These are phyloP conservation scores for Dactylonectria macrodidyma DNA, from an alignment of 2,329 filamentous ascomycete species.

Conservation along the genomic window DNA sequence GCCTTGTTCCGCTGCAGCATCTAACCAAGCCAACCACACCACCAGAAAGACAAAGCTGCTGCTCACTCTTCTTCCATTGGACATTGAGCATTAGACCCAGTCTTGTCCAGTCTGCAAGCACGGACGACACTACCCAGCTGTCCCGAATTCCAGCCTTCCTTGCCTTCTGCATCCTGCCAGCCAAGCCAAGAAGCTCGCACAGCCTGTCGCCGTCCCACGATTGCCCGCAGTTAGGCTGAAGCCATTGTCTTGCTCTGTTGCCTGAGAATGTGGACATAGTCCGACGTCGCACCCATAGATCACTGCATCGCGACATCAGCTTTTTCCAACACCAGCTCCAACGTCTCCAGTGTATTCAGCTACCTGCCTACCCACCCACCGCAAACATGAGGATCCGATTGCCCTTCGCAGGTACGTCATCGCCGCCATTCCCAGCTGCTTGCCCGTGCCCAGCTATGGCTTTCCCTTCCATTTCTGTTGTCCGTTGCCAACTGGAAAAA, in stretches of 20 bases:
- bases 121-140: constrained; percentile 15
- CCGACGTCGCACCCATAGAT: constrained; percentile 1
- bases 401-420: constrained; percentile 84
- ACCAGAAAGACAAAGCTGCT: constrained; percentile 21
- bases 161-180: constrained; percentile 12
- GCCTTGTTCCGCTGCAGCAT: constrained; percentile 23
- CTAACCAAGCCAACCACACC: constrained; percentile 30
- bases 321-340: not conserved
- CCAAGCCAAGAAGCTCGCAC: constrained; percentile 18
- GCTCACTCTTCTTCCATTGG: constrained; percentile 10
- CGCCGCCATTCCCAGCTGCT: constrained; percentile 16
- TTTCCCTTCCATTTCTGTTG: not conserved
- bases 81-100: constrained; percentile 4
- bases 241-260: constrained; percentile 14
- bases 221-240: not conserved
- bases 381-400: constrained; percentile 84
- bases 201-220: constrained; percentile 4
- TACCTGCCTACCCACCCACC: not conserved
- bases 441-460: not conserved
- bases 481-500: not conserved
- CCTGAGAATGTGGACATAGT: constrained; percentile 10
- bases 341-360: constrained; percentile 11
- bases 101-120: not conserved
- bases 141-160: constrained; percentile 21
- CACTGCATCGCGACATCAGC: not conserved